Evolutionary conservation across 441 rosid species (phyloP).

Genomic region (Raphanus hybrid): DNA sequence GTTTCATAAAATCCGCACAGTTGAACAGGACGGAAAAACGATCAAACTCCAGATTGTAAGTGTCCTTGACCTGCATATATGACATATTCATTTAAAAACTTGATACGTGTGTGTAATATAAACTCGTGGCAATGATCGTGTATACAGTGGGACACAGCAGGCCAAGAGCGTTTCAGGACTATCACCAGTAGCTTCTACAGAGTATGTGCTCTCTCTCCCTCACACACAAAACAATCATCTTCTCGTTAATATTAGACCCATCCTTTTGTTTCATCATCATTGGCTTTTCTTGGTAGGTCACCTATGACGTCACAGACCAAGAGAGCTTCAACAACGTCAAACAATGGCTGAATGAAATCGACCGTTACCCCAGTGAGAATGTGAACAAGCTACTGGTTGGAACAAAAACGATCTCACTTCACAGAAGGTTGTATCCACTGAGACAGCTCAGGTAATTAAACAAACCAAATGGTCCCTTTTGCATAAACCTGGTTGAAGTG

Average conservation of each 20-base stretch:
- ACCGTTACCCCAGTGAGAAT: constrained; percentile 57
- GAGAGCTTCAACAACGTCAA: constrained; percentile 61
- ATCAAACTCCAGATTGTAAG: constrained; percentile 54
- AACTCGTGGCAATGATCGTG: background rate
- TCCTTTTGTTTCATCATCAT: background rate
- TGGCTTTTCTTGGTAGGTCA: constrained; percentile 43
- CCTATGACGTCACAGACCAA: constrained; percentile 65
- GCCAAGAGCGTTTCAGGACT: constrained; percentile 79
- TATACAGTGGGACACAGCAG: constrained; percentile 61
- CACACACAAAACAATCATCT: too few species aligned
- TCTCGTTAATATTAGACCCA: too few species aligned
- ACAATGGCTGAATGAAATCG: constrained; percentile 59
- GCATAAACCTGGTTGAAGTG: background rate
- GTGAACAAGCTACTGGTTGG: constrained; percentile 57
- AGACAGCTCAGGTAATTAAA: constrained; percentile 50
- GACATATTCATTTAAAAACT: too few species aligned
- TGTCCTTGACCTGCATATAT: constrained; percentile 3
- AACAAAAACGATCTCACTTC: constrained; percentile 58
- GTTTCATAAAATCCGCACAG: constrained; percentile 66
- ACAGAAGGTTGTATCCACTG: constrained; percentile 55
- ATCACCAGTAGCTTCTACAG: constrained; percentile 96
- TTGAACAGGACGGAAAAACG: constrained; percentile 69
- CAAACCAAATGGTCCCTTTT: background rate
- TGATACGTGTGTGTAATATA: background rate
- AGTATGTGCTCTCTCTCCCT: constrained; percentile 30